Evolutionary conservation across 2,329 filamentous ascomycete genomes (phyloP), one percentile per base, ranked within the genome.

Genomic region (Graphilbum fragrans): DNA sequence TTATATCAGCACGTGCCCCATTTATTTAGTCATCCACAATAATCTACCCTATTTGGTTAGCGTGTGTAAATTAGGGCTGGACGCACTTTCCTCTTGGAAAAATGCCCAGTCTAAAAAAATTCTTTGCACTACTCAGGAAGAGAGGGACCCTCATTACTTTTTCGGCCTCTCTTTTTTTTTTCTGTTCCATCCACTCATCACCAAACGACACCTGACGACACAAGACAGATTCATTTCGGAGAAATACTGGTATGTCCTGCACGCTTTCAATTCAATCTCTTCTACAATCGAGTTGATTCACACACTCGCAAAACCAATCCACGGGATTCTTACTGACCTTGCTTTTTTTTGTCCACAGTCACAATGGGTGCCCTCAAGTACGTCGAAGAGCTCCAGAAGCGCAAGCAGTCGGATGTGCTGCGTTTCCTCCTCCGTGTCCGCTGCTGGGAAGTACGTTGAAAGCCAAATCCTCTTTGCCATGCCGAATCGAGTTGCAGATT

Each of bases 301-400:
- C n/a, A n/a, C n/a, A n/a, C n/a, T n/a, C n/a, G n/a, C n/a, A n/a
- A n/a, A n/a, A n/a, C 31, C 27, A 16, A 31, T 31, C 27, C 27
- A 9, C 9, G 9, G 9, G 27, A 31, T 27, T 17, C n/a, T 22
- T 17, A 23, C 20, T 39, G 5, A 18, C 38, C n/a, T 36, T n/a
- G 23, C 19, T 21, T 25, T 20, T 39, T 46, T 37, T 19, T 39
- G 42, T 22, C 39, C 49, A 57, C 55, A 75, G 72, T 62, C 65
- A 77, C 90, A 80, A 95, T 95, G 92, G 92, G 92, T 85, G 90
- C 90, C 77, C 86, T 95, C 72, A 98, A 98, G 77, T 98, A 94
- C 78, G 86, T 98, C 74, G 93, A 98, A 82, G 92, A 98, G 81
- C 84, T 98, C 77, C 87, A 95, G 72, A 96, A 98, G 87, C 95